phyloP scores from a whole-genome alignment of 106 monocot species.

The Acorus calamus region DNA sequence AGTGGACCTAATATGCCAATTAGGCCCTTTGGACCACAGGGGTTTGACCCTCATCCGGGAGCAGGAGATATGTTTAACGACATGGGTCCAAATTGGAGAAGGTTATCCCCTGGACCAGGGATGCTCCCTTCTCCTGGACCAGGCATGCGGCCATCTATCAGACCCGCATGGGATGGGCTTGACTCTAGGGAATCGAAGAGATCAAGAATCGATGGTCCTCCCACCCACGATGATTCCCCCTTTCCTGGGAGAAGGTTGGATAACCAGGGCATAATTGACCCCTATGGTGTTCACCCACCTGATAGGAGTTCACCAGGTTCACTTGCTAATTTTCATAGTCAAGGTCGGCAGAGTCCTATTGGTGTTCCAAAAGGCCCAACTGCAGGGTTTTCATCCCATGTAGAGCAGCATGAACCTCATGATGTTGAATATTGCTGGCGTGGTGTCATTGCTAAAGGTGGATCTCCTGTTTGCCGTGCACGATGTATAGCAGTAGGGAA shows the following conservation, averaged over 20 bases:
- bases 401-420: conserved; percentile 16
- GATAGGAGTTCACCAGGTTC: conserved; percentile 14
- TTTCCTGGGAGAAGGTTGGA: conserved; percentile 24
- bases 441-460: conserved; percentile 89
- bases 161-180: conserved; percentile 33
- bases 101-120: conserved; percentile 28
- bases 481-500: conserved; percentile 77
- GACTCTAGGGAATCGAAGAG: conserved; percentile 75
- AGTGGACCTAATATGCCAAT: conserved; percentile 17
- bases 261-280: conserved; percentile 3
- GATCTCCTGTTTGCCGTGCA: conserved; percentile 75
- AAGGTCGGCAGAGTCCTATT: conserved; percentile 30
- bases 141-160: conserved; percentile 12
- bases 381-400: conserved; percentile 8
- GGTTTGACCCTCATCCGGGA: conserved; percentile 32
- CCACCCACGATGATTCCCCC: conserved; percentile 16
- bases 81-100: conserved; percentile 20
- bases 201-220: conserved; percentile 45
- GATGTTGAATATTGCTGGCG: conserved; percentile 54
- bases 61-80: conserved; percentile 23
- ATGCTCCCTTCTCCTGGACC: conserved; percentile 13
- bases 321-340: too few species aligned
- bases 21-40: conserved; percentile 22
- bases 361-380: neutral
- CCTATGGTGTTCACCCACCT: conserved; percentile 11